Evolutionary conservation across 2,329 filamentous ascomycete species (phyloP), one percentile per base, ranked within the genome.

Genomic region (Calonectria honghensis): DNA sequence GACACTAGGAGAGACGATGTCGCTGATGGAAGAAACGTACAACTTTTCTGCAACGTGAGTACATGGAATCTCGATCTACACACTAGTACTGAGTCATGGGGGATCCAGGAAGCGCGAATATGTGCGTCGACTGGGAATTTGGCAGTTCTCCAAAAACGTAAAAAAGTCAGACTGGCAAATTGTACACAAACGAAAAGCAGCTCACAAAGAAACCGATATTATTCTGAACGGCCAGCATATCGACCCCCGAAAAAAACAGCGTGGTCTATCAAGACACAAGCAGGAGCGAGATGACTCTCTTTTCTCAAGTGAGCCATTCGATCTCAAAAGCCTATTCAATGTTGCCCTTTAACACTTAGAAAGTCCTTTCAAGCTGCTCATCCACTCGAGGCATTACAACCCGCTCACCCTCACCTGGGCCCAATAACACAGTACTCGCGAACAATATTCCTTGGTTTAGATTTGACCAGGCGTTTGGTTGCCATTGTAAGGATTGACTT

Each of bases 31-130:
- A 10, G 18, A 1, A 16, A 41, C 7, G 18, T 14, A 61, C 14
- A 10, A n/a, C n/a, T 61, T 61, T 20, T n/a, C 7, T 61, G 57
- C 57, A 29, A 61, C 57, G 57, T 39, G 16, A 61, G 57, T 29
- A 39, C 6, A 29, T 29, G 14, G 6, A 24, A 41, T 14, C 6
- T 39, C 3, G 6, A 29, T 29, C 0, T 16, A 13, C 3, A 0
- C 9, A 14, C n/a, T 20, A 3, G 24, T 18, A 3, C 35, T 61
- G 16, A 61, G 6, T 7, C 14, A 18, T 9, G n/a, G 27, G 24
- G 7, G 7, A 20, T 41, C 7, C 5, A 61, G 57, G 5, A 27
- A 39, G 13, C 18, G 35, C 11, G 35, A 61, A 16, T 61, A 61
- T 41, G 35, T 61, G 13, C 57, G 57, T 14, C 57, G 57, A 10